These are phyloP conservation scores for Candida succiphila DNA, from an alignment of 805 yeast species.

Conservation along the genomic window DNA sequence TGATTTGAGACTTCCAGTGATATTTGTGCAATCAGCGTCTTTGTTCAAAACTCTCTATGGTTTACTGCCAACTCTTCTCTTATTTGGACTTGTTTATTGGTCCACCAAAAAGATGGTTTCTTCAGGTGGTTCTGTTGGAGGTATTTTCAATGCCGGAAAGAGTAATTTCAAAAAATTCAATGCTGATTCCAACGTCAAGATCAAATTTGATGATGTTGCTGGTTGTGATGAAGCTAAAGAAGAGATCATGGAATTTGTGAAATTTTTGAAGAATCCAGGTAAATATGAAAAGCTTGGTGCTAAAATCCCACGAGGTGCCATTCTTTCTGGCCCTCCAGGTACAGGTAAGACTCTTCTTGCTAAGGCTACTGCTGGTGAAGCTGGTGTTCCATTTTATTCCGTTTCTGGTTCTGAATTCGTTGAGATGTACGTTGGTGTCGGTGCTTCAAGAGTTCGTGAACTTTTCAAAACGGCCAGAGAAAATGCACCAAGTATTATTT, in stretches of 20 bases:
- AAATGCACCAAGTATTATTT: conserved; percentile 91
- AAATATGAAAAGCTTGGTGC: conserved; percentile 93
- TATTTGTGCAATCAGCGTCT: conserved; percentile 61
- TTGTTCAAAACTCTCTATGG: conserved; percentile 55
- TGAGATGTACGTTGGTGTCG: conserved; percentile 99
- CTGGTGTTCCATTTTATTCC: conserved; percentile 92
- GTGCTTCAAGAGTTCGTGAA: conserved; percentile 97
- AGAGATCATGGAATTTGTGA: conserved; percentile 96
- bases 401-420: conserved; percentile 97
- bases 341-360: conserved; percentile 97
- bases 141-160: conserved; percentile 64
- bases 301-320: conserved; percentile 96
- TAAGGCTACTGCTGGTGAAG: conserved; percentile 98
- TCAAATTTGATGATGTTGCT: conserved; percentile 89
- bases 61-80: conserved; percentile 68
- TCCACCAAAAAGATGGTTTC: conserved; percentile 45
- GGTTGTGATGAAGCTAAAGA: conserved; percentile 96
- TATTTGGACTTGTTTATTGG: conserved; percentile 73
- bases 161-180: conserved; percentile 77
- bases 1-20: conserved; percentile 67
- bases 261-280: conserved; percentile 80
- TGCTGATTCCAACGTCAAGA: conserved; percentile 82
- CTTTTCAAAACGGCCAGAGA: conserved; percentile 86
- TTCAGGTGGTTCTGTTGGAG: conserved; percentile 48
- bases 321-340: conserved; percentile 97